Conservation (phyloP, 805 yeast species). For the Torulaspora delbrueckii region DNA sequence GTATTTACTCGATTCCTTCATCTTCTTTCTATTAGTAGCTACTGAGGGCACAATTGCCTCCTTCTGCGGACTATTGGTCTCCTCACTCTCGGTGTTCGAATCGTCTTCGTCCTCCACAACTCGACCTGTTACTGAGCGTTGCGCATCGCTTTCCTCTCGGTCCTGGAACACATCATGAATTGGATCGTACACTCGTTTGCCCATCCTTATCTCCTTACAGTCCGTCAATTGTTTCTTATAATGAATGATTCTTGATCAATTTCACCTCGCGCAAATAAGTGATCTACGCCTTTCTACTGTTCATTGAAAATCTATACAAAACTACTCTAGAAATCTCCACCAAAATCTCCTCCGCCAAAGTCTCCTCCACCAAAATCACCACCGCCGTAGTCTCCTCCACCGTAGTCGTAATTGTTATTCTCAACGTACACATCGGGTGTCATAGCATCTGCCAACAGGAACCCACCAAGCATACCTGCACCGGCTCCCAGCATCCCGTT, state of each 20-base stretch:
- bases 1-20: slow-evolving; percentile 26
- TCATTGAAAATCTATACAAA: slow-evolving; percentile 1
- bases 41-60: slow-evolving; percentile 14
- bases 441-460: slow-evolving; percentile 45
- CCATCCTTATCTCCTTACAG: slow-evolving; percentile 18
- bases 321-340: slow-evolving; percentile 4
- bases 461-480: slow-evolving; percentile 61
- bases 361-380: slow-evolving; percentile 27
- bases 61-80: slow-evolving; percentile 19
- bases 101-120: slow-evolving; percentile 14
- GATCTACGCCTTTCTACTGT: neutral
- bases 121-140: neutral
- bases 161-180: slow-evolving; percentile 35
- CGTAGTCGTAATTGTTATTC: slow-evolving; percentile 17
- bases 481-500: slow-evolving; percentile 47
- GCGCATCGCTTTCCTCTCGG: slow-evolving; percentile 12
- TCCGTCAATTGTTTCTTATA: neutral
- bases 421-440: slow-evolving; percentile 24
- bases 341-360: slow-evolving; percentile 38
- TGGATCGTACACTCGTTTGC: slow-evolving; percentile 35
- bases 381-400: slow-evolving; percentile 21
- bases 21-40: slow-evolving; percentile 15
- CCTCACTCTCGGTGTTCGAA: slow-evolving; percentile 7
- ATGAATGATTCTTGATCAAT: neutral
- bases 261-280: neutral